phyloP scores from a whole-genome alignment of 208 protist genomes.

The Endotrypanum monterogeii region DNA sequence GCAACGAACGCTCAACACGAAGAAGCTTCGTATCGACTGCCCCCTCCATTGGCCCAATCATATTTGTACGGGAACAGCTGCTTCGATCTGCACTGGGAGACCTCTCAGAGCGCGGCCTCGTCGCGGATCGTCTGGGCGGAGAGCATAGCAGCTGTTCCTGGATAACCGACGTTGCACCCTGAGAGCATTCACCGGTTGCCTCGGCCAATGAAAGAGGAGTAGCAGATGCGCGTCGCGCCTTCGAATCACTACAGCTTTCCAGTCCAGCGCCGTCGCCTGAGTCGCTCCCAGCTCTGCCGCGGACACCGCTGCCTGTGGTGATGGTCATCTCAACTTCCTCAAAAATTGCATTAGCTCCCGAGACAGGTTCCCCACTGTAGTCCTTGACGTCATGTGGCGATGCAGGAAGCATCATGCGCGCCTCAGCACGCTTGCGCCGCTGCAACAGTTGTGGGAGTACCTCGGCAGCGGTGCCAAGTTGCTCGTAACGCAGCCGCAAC shows the following conservation, averaged over 20 bases:
- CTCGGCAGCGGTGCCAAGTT: constrained; percentile 19
- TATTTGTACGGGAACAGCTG: background rate
- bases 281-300: background rate
- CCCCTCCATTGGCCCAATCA: background rate
- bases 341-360: background rate
- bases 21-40: background rate
- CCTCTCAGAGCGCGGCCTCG: constrained; percentile 22
- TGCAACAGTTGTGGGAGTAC: constrained; percentile 20
- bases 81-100: constrained; percentile 5
- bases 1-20: constrained; percentile 21
- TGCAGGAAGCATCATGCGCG: background rate
- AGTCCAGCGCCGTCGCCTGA: background rate
- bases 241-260: background rate
- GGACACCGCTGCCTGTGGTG: background rate
- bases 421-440: background rate
- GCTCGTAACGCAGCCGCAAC: constrained; percentile 47
- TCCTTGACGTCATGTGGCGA: background rate
- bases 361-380: background rate
- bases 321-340: background rate
- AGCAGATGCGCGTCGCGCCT: background rate
- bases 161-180: background rate
- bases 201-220: background rate
- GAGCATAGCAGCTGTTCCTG: constrained; percentile 7
- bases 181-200: background rate
- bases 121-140: constrained; percentile 22